Base-by-base conservation (phyloP, 257 asterid species). In the Anisodus tanguticus region DNA sequence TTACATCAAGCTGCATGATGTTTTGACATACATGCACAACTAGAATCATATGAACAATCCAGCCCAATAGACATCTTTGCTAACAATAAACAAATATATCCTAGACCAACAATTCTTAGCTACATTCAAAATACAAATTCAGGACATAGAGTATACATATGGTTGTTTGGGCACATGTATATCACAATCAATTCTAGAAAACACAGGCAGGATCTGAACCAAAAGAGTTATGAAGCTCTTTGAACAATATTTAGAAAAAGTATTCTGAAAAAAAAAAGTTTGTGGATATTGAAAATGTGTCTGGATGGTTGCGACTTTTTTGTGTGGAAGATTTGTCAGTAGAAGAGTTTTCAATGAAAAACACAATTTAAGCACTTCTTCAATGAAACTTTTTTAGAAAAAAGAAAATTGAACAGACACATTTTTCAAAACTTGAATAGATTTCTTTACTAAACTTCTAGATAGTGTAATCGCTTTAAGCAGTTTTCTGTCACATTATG, bases 1-100 rank as follows among this genome's bases (percentile, higher is more conserved):
- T 31, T 1, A 26, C 60, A 76, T 51, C 15, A 76, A 76, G 51
- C 81, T 26, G 81, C 81, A 76, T 22, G n/a, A 13, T 76, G 63
- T 53, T 76, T 22, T 26, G 8, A 26, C n/a, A 31, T 31, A 31
- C 35, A 45, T 71, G 57, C 37, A 71, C 9, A 17, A 71, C 79
- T 71, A 71, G 79, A 71, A 71, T 71, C 79, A 17, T 2, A 17
- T 47, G 57, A 9, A 4, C 55, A 71, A 43, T n/a, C 55, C 55
- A 51, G 11, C 55, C 55, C 55, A 51, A 51, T 8, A 51, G 45
- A 8, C 55, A 51, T 7, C 55, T 51, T 51, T 8, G 55, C 11
- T 51, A 51, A 51, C 55, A 8, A 51, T 51, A 51, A 51, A 8
- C 55, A 41, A 41, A 41, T 51, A 51, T 51, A 51, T 7, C 55